Base-by-base conservation (phyloP, 768 basidiomycete species). In the Phallus indusiatus region DNA sequence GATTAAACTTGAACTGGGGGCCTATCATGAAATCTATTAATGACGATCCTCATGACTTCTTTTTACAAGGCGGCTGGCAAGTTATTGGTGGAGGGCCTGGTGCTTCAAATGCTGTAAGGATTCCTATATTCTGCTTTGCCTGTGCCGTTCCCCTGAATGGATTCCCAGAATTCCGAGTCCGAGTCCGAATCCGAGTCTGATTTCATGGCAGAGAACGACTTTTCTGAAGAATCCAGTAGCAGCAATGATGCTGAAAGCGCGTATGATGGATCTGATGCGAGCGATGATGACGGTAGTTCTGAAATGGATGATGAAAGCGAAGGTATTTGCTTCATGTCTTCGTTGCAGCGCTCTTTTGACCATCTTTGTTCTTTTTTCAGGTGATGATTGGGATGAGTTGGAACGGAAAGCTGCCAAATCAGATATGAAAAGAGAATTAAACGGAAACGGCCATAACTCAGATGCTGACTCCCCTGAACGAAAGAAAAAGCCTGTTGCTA, bases 1-100 rank as follows among this genome's bases (percentile, higher is more conserved):
- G 92, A 7, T 92, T 99, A 75, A 98, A 98, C 72, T 76, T 97
- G 73, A 95, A 96, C 67, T 99, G 95, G 96, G 85, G 86, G 5
- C 90, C 89, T 2, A 96, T 99, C 70, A 97, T 99, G 93, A 98
- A 97, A 73, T 94, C 92, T 42, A 86, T 97, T 73, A 96, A 96
- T 63, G 95, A 98, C 64, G 91, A 87, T 63, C 94, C 96, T 0
- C 84, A 88, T 64, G 91, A 89, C 28, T 99, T 98, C 76, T 99
- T 94, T 84, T 86, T 87, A 62, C 83, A 86, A 53, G 94, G 93
- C n/a, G 96, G 96, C 36, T 98, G 95, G 95, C 76, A 74, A 59
- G 97, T 94, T 84, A 79, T 98, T 61, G 83, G 86, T 14, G 85
- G 86, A 47, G 76, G 81, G 10, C 72, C 69, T 10, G 81, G 67